Base-by-base conservation (phyloP, 129 eudicot genomes). In the Smallanthus sonchifolius region DNA sequence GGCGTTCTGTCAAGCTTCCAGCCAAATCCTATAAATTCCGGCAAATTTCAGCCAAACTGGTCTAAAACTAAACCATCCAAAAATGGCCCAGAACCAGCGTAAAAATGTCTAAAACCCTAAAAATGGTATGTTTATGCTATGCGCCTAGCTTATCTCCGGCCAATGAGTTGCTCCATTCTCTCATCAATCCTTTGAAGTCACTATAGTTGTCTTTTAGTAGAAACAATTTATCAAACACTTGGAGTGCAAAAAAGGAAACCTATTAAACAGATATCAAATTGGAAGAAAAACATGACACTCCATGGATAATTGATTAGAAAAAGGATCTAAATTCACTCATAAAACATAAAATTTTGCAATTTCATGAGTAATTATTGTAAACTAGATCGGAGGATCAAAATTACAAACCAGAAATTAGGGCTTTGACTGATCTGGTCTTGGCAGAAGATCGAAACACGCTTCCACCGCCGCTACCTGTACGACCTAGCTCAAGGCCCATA, bases 381-480 rank as follows among this genome's bases (percentile, higher is more conserved):
- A 42, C 30, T 16, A 4, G 20, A 28, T 72, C 0, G 15, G 13
- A 13, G 36, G 55, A 54, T 37, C 3, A 11, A 8, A 69, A 52
- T 44, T 51, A 61, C 75, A 48, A 56, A 91, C 96, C 93, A 57
- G 88, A 81, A 81, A 84, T 81, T 38, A 79, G 97, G 48, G 87
- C 65, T 61, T 66, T 88, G 86, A 79, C 77, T 73, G 89, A 91
- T 87, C 92, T 85, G 49, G 85, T 35, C 83, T 88, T 91, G 20
- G 83, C 80, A 6, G 97, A 77, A 0, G 91, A 79, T 55, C 85
- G 80, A 40, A 83, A 79, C 37, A 82, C 66, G 59, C 56, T 81
- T 47, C 75, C 80, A 70, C 79, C 64, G 14, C 76, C 78, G 10
- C 63, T 24, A 11, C 85, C 70, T 4, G 65, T 77, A 5, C 79